Evolutionary conservation across 495 filamentous ascomycete species (phyloP).

Genomic region (Hypoxylon subgilvum): DNA sequence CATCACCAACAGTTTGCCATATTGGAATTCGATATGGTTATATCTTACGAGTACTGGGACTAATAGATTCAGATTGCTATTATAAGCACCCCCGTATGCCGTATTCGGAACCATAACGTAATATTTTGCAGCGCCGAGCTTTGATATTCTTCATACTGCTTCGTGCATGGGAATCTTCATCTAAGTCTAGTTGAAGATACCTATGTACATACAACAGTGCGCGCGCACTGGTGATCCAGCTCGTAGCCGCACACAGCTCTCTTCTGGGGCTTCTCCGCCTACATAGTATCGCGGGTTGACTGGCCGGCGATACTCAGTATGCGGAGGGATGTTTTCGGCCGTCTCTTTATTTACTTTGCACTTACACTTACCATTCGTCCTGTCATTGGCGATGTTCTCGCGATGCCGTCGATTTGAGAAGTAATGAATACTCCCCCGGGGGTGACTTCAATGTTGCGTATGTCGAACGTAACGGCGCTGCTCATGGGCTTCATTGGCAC

Average conservation of each 20-base stretch:
- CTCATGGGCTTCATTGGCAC: slow-evolving; percentile 12
- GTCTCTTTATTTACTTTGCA: neutral
- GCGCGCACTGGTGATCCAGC: slow-evolving; percentile 4
- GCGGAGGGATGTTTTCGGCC: neutral
- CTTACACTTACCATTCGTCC: too few species aligned
- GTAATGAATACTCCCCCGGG: slow-evolving; percentile 25
- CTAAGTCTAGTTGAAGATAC: neutral
- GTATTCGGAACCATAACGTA: too few species aligned
- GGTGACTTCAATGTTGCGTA: slow-evolving; percentile 28
- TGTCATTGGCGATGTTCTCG: neutral
- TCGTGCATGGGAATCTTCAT: neutral
- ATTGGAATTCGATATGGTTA: neutral
- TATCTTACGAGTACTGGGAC: neutral
- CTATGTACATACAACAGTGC: too few species aligned
- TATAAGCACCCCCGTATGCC: too few species aligned
- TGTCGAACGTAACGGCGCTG: slow-evolving; percentile 30
- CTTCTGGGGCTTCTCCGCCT: slow-evolving; percentile 9
- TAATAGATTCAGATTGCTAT: neutral
- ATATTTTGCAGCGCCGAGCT: too few species aligned
- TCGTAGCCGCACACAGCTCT: slow-evolving; percentile 12
- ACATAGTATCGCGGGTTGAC: too few species aligned
- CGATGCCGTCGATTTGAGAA: slow-evolving; percentile 3
- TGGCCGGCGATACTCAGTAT: slow-evolving; percentile 9
- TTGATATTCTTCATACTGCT: too few species aligned
- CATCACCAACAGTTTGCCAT: neutral